phyloP scores from a whole-genome alignment of 2,329 filamentous ascomycete species.

The Fusarium nisikadoi region DNA sequence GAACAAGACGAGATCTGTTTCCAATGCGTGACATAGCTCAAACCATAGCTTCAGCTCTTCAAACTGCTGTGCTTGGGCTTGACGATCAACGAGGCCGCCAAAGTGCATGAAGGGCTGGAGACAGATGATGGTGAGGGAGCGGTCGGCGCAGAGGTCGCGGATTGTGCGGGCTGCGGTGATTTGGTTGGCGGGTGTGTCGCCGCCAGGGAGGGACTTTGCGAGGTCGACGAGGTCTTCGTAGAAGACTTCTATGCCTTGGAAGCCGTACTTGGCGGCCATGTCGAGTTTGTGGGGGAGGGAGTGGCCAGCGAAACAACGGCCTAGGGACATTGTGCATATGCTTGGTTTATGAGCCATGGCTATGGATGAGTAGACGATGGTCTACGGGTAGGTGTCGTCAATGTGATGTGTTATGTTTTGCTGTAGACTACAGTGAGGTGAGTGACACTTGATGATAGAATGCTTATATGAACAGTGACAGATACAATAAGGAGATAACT shows the following conservation, averaged over 20 bases:
- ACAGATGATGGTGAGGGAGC: conserved; percentile 67
- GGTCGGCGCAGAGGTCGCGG: conserved; percentile 64
- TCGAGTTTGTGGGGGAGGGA: conserved; percentile 73
- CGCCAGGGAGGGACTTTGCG: conserved; percentile 58
- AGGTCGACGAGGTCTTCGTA: conserved; percentile 78
- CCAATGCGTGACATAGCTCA: conserved; percentile 68
- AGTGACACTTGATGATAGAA: conserved; percentile 1
- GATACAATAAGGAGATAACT: background rate
- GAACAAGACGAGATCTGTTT: conserved; percentile 78
- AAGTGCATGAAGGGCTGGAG: conserved; percentile 83
- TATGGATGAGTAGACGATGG: background rate
- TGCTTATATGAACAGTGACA: background rate
- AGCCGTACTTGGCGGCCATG: conserved; percentile 71
- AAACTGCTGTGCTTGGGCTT: conserved; percentile 66
- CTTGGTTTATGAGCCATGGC: conserved; percentile 67
- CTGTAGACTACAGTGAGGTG: background rate
- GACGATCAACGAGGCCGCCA: conserved; percentile 75
- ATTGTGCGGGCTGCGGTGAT: conserved; percentile 68
- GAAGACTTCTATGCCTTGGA: conserved; percentile 79
- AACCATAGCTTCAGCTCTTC: conserved; percentile 77
- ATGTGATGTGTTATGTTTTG: background rate
- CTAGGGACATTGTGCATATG: conserved; percentile 82
- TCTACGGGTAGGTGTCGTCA: no score
- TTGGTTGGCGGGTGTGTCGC: conserved; percentile 55
- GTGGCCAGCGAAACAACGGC: conserved; percentile 75